Percentiles rank a stretch among this genome's conserved stretches.
Conservation (phyloP, 192 early-diverging fungal species). For the Umbelopsis sp. region DNA sequence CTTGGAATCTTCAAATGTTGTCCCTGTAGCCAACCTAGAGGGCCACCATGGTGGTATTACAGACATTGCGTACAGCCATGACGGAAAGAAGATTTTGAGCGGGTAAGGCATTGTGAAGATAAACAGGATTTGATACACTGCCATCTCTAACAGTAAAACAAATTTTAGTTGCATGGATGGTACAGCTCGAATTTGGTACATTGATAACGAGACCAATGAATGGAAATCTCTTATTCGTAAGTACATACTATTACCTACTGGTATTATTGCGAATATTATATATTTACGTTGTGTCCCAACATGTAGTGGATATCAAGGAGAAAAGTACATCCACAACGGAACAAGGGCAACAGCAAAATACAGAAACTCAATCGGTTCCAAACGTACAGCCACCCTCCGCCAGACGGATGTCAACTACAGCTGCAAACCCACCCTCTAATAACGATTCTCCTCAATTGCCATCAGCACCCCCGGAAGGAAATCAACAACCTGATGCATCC, state of each 20-base stretch:
- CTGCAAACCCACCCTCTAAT: not conserved
- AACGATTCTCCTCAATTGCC: not conserved
- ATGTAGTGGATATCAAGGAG: conserved; percentile 8
- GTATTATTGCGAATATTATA: too few relatives aligned
- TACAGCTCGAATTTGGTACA: conserved; percentile 74
- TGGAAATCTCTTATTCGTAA: conserved; percentile 66
- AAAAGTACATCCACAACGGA: not conserved
- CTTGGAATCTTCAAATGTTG: conserved; percentile 23
- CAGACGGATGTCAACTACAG: not conserved
- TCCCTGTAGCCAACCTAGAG: conserved; percentile 58
- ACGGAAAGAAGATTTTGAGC: conserved; percentile 67
- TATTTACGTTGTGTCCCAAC: not conserved
- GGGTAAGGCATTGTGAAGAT: conserved; percentile 42
- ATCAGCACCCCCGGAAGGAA: not conserved
- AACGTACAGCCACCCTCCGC: not conserved
- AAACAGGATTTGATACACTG: too few relatives aligned
- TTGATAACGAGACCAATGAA: conserved; percentile 43
- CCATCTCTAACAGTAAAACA: too few relatives aligned
- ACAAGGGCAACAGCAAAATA: not conserved
- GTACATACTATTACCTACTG: not conserved
- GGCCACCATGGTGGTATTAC: conserved; percentile 75
- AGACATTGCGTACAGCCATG: conserved; percentile 72
- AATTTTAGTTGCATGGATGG: conserved; percentile 79
- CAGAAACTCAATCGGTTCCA: not conserved
- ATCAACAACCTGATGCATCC: not conserved